Percentiles rank a stretch among this genome's conserved stretches.
Evolutionary conservation across 1,284 basidiomycete genomes (phyloP).

Genomic region (Inonotus hispidus): DNA sequence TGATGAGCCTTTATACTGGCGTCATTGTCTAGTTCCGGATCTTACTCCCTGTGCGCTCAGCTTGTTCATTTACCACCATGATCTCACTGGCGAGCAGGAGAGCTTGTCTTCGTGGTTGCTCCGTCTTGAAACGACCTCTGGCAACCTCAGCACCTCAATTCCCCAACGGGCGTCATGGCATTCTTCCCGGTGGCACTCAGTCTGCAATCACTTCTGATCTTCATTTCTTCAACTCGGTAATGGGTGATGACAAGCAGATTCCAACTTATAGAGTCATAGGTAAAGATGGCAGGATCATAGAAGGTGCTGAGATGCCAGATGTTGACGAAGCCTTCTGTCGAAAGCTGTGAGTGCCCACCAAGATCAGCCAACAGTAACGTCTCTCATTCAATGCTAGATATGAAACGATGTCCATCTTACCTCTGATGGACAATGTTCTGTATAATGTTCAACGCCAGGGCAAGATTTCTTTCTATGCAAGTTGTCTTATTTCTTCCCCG

Average conservation of each 20-base stretch:
- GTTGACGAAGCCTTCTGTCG: constrained; percentile 70
- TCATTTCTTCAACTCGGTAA: constrained; percentile 74
- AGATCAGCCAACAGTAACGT: not conserved
- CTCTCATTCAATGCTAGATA: constrained; percentile 41
- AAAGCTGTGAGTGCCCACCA: constrained; percentile 46
- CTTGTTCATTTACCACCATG: not conserved
- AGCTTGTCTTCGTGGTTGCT: not conserved
- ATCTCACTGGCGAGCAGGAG: not conserved
- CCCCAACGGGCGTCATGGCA: constrained; percentile 28
- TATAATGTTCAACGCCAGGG: constrained; percentile 93
- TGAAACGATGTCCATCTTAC: constrained; percentile 79
- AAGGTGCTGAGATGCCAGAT: constrained; percentile 70
- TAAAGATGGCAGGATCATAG: constrained; percentile 64
- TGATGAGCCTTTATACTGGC: not conserved
- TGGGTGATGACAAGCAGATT: constrained; percentile 53
- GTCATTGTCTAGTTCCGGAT: not conserved
- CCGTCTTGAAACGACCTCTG: not conserved
- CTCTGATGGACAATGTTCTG: constrained; percentile 81
- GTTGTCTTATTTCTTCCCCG: not conserved
- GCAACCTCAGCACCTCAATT: constrained; percentile 15
- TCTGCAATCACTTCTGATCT: constrained; percentile 64
- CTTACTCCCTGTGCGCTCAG: not conserved
- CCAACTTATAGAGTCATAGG: constrained; percentile 82
- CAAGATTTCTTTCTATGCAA: constrained; percentile 89
- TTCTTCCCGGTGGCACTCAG: constrained; percentile 50